Base-by-base conservation (phyloP, 495 filamentous ascomycete genomes). In the Cercophora sp. region DNA sequence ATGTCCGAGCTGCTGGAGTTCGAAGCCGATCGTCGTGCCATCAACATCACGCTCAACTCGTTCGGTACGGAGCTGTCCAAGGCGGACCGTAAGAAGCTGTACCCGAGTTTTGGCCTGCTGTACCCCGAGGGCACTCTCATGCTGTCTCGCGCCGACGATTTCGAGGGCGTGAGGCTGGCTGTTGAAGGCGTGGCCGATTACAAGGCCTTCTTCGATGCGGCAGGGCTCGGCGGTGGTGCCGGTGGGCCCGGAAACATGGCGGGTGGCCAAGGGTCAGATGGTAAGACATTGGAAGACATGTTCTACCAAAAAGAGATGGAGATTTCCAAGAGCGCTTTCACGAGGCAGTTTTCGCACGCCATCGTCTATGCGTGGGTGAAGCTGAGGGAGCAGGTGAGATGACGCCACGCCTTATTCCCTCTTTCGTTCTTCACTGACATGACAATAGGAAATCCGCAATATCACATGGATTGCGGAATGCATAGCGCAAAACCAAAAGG, bases 221-320 rank as follows among this genome's bases (percentile, higher is more conserved):
- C 91, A 6, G 92, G 91, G 24, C 75, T 96, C 57, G 85, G 82
- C 24, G 86, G 89, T 52, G 86, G 88, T 10, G 71, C 77, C 9
- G 76, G 80, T 31, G 86, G 87, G 10, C 73, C 87, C 13, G 87
- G 89, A 13, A 92, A 94, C 64, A 91, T 93, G 87, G 82, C 76
- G 27, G 85, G 89, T 37, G 91, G 89, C 10, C 69, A 78, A 16
- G 83, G 83, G 18, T 74, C 80, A 26, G 90, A 93, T 43, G 87
- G 86, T 13, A 91, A 89, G 79, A 96, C 90, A 64, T 71, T 98
- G 55, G 93, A 98, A 63, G 93, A 98, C 58, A 77, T 97, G 72
- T 97, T 99, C 71, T 99, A 99, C 67, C 90, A 96, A 70, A 96
- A 93, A 74, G 93, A 99, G 74, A 97, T 97, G 94, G 91, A 97